Conservation (phyloP, 768 basidiomycete genomes). For the Kwoniella pini region DNA sequence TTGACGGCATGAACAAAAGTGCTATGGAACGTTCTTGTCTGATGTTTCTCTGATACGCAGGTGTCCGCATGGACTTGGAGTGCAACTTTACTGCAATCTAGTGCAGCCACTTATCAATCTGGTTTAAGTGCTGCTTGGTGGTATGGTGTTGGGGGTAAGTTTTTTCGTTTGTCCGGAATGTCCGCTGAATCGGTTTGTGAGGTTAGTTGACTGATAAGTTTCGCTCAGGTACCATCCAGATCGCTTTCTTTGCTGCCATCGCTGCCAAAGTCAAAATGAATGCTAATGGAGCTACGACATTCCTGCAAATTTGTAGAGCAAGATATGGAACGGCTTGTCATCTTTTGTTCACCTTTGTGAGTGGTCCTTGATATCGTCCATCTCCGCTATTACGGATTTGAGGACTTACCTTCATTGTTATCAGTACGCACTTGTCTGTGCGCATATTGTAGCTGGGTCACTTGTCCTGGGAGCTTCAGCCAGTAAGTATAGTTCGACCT, state of each 20-base stretch:
- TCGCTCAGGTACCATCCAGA: constrained; percentile 57
- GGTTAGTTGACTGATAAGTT: background rate
- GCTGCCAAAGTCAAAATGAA: constrained; percentile 62
- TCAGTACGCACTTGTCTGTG: constrained; percentile 60
- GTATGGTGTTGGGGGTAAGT: constrained; percentile 31
- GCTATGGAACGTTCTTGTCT: too few relatives aligned
- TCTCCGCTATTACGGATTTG: constrained; percentile 40
- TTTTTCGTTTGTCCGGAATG: background rate
- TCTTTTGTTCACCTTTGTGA: constrained; percentile 39
- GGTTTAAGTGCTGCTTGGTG: constrained; percentile 30
- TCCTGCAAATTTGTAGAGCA: constrained; percentile 61
- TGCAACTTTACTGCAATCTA: constrained; percentile 25
- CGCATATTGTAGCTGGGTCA: constrained; percentile 61
- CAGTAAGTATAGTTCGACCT: constrained; percentile 24
- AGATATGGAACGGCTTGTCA: constrained; percentile 53
- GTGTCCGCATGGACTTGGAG: constrained; percentile 35
- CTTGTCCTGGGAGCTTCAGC: constrained; percentile 60
- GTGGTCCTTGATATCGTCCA: constrained; percentile 54
- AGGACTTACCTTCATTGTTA: too few relatives aligned
- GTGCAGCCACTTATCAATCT: constrained; percentile 17
- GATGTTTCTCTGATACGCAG: background rate
- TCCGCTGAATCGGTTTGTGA: too few relatives aligned
- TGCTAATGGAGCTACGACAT: constrained; percentile 64
- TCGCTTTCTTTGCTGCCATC: constrained; percentile 59
- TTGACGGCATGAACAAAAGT: too few relatives aligned